Evolutionary conservation across 1,284 basidiomycete species (phyloP).

Genomic region (Malassezia sp.): DNA sequence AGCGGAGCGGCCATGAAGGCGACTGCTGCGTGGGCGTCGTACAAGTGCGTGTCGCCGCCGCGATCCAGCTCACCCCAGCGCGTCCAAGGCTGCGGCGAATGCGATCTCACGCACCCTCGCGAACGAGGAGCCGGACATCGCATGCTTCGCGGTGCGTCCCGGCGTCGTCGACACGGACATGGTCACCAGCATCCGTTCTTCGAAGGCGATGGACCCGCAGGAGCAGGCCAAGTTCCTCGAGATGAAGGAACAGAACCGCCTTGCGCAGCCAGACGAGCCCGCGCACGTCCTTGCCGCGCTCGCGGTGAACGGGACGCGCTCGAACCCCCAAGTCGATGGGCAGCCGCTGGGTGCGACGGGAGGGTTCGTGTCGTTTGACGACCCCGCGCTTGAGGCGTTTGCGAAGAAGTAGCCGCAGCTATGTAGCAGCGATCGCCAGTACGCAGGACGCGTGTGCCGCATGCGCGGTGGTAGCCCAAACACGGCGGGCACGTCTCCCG

Average conservation of each 20-base stretch:
- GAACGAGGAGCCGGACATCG: constrained; percentile 64
- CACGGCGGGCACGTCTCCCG: too few relatives aligned
- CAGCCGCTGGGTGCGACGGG: constrained; percentile 49
- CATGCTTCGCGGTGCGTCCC: constrained; percentile 65
- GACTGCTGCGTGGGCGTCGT: constrained; percentile 62
- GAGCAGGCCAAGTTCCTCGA: constrained; percentile 57
- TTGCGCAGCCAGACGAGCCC: constrained; percentile 51
- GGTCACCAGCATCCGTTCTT: constrained; percentile 48
- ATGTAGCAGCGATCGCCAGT: too few relatives aligned
- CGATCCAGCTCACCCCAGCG: constrained; percentile 9
- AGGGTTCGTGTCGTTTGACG: constrained; percentile 57
- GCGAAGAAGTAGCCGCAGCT: background rate
- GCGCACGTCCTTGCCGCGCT: constrained; percentile 60
- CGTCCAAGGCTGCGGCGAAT: constrained; percentile 63
- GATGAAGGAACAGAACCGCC: constrained; percentile 55
- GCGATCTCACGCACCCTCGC: constrained; percentile 66
- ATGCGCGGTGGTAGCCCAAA: too few relatives aligned
- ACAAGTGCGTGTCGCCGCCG: constrained; percentile 49
- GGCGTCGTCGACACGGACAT: constrained; percentile 62
- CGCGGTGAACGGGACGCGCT: constrained; percentile 45
- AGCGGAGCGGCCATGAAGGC: constrained; percentile 66
- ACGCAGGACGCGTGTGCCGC: too few relatives aligned
- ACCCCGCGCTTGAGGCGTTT: constrained; percentile 23
- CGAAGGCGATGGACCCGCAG: constrained; percentile 50
- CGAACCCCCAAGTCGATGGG: constrained; percentile 49